Percentiles rank a stretch among this genome's conserved stretches.
phyloP scores from a whole-genome alignment of 164 flowering plant species.

The Chimonanthus salicifolius region DNA sequence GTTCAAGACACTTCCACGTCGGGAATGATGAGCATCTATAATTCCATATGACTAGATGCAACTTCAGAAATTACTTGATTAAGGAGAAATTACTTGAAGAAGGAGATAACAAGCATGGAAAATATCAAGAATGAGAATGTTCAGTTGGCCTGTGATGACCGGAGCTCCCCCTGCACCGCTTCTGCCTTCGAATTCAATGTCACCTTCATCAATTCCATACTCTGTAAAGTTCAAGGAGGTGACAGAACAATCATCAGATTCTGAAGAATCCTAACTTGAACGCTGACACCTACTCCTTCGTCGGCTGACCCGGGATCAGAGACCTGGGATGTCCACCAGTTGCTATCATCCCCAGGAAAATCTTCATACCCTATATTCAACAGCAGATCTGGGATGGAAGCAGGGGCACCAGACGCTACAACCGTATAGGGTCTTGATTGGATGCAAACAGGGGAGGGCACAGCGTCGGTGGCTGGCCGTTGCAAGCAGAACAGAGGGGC shows the following conservation, averaged over 20 bases:
- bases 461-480: too few species aligned
- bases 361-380: conserved; percentile 90
- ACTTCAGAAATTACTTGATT: background rate
- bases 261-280: conserved; percentile 61
- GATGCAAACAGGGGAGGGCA: too few species aligned
- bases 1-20: background rate
- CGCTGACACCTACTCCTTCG: conserved; percentile 58
- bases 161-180: conserved; percentile 44
- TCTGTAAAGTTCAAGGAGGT: conserved; percentile 61
- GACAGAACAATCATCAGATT: conserved; percentile 84
- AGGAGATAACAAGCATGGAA: too few species aligned
- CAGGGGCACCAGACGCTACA: too few species aligned
- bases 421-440: too few species aligned
- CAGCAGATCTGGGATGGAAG: conserved; percentile 23
- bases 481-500: too few species aligned
- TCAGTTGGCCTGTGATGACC: conserved; percentile 52
- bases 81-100: too few species aligned
- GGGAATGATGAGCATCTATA: background rate
- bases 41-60: background rate
- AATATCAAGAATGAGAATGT: background rate
- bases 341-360: conserved; percentile 74
- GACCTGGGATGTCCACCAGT: conserved; percentile 96
- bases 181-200: conserved; percentile 51
- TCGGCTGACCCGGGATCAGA: conserved; percentile 60
- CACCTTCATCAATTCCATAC: conserved; percentile 57